Percentiles rank a stretch among this genome's conserved stretches.
phyloP scores from a whole-genome alignment of 2,329 filamentous ascomycete genomes.

The Pseudogymnoascus sp. region DNA sequence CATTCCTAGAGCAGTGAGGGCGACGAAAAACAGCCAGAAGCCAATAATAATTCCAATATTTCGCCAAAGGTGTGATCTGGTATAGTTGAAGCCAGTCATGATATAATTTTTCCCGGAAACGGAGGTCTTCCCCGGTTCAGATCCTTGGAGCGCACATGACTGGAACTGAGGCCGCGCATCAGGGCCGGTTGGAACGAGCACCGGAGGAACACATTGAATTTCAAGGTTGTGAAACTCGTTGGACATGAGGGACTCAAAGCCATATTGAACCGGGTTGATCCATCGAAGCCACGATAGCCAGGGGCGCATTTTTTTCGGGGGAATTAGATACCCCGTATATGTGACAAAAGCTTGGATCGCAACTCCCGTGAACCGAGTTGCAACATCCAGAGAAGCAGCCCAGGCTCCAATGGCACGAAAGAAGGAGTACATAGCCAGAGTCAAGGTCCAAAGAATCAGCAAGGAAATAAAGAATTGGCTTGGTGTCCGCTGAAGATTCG shows the following conservation, averaged over 20 bases:
- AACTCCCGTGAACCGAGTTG: slow-evolving; percentile 53
- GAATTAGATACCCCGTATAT: slow-evolving; percentile 42
- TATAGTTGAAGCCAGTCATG: slow-evolving; percentile 44
- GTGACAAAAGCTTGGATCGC: slow-evolving; percentile 50
- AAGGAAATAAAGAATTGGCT: slow-evolving; percentile 81
- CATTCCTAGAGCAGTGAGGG: slow-evolving; percentile 33
- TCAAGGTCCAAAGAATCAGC: slow-evolving; percentile 64
- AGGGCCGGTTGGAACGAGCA: slow-evolving; percentile 41
- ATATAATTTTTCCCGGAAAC: slow-evolving; percentile 51
- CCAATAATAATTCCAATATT: slow-evolving; percentile 45
- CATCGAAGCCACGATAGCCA: slow-evolving; percentile 48
- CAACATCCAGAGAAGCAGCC: slow-evolving; percentile 52
- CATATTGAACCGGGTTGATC: slow-evolving; percentile 56
- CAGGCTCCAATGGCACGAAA: slow-evolving; percentile 75
- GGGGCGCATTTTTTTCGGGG: slow-evolving; percentile 43
- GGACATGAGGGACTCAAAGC: slow-evolving; percentile 63
- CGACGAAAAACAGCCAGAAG: slow-evolving; percentile 41
- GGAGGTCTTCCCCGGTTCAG: slow-evolving; percentile 39
- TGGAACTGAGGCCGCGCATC: slow-evolving; percentile 37
- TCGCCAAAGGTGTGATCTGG: slow-evolving; percentile 50
- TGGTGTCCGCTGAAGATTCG: slow-evolving; percentile 64
- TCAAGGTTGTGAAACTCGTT: slow-evolving; percentile 66
- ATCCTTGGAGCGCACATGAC: slow-evolving; percentile 51
- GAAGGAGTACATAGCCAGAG: slow-evolving; percentile 75
- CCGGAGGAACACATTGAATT: slow-evolving; percentile 39